Evolutionary conservation across 1,139 yeast genomes (phyloP), one percentile per base, ranked within the genome.

Genomic region (Pichia cactophila): DNA sequence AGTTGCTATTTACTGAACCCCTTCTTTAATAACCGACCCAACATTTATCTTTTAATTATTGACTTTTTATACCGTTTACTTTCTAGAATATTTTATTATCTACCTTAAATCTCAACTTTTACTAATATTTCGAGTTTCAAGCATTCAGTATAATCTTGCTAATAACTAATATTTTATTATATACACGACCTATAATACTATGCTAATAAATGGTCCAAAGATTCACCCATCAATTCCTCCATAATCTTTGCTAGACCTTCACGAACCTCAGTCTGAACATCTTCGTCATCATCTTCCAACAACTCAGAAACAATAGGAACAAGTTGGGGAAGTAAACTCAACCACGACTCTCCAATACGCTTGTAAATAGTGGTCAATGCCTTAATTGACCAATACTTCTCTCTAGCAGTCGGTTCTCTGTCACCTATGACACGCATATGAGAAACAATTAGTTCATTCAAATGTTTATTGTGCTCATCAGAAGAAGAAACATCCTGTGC

Each of bases 261-360:
- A 70, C 97, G 84, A 5, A 89, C 96, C 67, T 88, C 97, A 63
- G 80, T 66, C 67, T 92, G 98, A 33, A 94, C 96, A 44, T 78
- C 80, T 67, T 94, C 98, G 56, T 90, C 95, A 54, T 92, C 97
- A 65, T 90, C 97, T 65, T 92, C 98, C 55, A 92, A 74, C 54
- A 94, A 72, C 68, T 92, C 99, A 6, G 97, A 97, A 66, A 92
- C 87, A 56, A 88, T 78, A 41, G 99, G 99, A 54, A 94, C 95
- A 60, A 92, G 76, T 61, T 92, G 96, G 28, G 98, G 98, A 62
- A 92, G 75, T 72, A 86, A 77, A 38, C 84, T 72, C 56, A 92
- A 77, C 98, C 98, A 92, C 65, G 83, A 89, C 62, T 92, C 97
- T 47, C 97, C 97, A 64, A 89, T 83, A 72, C 86, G 86, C 58